Evolutionary conservation across 306 rosid species (phyloP).

Genomic region (Sechiopsis laciniata): DNA sequence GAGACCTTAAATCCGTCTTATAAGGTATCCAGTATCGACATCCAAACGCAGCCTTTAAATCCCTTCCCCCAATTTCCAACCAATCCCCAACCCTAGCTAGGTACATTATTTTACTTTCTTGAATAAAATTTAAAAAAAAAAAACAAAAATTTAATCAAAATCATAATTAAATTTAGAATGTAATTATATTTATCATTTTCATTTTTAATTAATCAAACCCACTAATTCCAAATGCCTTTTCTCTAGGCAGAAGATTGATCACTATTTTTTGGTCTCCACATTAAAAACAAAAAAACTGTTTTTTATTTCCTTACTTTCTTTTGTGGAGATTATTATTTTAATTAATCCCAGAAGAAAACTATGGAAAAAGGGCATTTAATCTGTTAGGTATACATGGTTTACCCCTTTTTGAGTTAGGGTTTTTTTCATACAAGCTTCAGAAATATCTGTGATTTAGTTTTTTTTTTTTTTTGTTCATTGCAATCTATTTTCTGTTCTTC

Average conservation of each 20-base stretch:
- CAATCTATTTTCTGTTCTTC: not conserved
- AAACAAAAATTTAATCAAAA: not conserved
- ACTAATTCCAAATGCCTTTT: not conserved
- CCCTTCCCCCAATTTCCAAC: not conserved
- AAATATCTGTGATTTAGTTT: constrained; percentile 6
- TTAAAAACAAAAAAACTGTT: not conserved
- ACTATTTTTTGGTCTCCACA: not conserved
- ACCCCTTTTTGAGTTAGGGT: constrained; percentile 29
- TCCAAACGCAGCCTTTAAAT: not conserved
- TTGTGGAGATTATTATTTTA: not conserved
- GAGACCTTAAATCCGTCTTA: not conserved
- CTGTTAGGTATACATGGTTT: constrained; percentile 5
- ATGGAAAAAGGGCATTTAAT: constrained; percentile 23
- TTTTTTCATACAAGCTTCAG: constrained; percentile 26
- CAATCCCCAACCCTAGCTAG: not conserved
- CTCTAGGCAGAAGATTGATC: not conserved
- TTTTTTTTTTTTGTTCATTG: not conserved
- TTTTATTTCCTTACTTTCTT: not conserved
- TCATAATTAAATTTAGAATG: not conserved
- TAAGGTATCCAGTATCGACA: not conserved
- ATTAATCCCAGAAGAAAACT: constrained; percentile 16
- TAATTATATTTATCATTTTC: not conserved
- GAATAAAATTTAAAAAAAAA: not conserved
- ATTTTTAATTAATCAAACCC: not conserved
- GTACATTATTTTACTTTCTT: not conserved